Evolutionary conservation across 202 grass and related monocot genomes (phyloP).

Genomic region (Hordeum pubiflorum): DNA sequence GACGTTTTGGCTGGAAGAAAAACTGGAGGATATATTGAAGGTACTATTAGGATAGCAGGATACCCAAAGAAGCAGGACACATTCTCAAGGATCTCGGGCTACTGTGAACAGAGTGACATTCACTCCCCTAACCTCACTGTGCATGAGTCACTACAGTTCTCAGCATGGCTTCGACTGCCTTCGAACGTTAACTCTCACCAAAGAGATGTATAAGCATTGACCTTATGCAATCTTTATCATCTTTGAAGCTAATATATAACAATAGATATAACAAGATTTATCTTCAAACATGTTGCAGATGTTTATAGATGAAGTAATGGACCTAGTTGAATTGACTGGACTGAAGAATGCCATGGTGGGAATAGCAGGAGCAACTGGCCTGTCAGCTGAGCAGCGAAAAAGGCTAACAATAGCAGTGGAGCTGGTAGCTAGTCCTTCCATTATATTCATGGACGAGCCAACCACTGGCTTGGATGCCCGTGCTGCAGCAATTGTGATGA

Average conservation of each 20-base stretch:
- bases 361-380: conserved; percentile 46
- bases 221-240: neutral
- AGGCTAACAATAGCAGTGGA: conserved; percentile 84
- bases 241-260: neutral
- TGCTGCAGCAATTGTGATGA: conserved; percentile 82
- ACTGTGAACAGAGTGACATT: conserved; percentile 78
- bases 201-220: conserved; percentile 46
- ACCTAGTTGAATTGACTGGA: conserved; percentile 54
- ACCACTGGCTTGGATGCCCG: conserved; percentile 85
- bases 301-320: conserved; percentile 80
- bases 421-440: conserved; percentile 75
- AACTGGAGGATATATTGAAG: conserved; percentile 71
- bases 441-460: conserved; percentile 91
- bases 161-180: conserved; percentile 72
- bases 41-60: conserved; percentile 54
- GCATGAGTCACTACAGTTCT: conserved; percentile 64
- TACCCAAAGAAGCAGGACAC: conserved; percentile 80
- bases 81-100: conserved; percentile 77
- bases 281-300: conserved; percentile 36
- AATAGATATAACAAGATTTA: conserved; percentile 2
- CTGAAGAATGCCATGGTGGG: conserved; percentile 72
- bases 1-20: conserved; percentile 84
- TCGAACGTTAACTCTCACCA: conserved; percentile 42
- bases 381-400: conserved; percentile 69
- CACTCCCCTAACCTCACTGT: conserved; percentile 76